Base-by-base conservation (phyloP, 2,329 filamentous ascomycete genomes). In the Fusarium globosum region DNA sequence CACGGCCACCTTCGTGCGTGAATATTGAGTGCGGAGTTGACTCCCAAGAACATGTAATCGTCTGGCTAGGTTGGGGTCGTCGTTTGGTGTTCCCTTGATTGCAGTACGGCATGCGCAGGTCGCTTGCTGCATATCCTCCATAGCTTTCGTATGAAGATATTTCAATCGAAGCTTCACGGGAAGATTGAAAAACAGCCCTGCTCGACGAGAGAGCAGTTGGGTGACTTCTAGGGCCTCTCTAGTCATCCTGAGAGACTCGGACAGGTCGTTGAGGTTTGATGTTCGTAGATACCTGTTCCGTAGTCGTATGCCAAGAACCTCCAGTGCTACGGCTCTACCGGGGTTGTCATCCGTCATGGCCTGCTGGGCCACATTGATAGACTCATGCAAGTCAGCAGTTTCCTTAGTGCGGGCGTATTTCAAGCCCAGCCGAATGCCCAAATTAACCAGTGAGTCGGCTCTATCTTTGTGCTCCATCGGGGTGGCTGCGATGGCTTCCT, bases 101-200 rank as follows among this genome's bases (percentile, higher is more conserved):
- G 41, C 14, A 23, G 14, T 16, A 16, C 21, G 21, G 41, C 41
- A 11, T 16, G 21, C n/a, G 6, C 9, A 23, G n/a, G 10, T 23
- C 4, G 41, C 41, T 12, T 12, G 9, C 3, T n/a, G 14, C 0
- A 42, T 8, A n/a, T n/a, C 39, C 5, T 42, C 21, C 14, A 42
- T 10, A 6, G 6, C 39, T 11, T n/a, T 42, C 8, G 39, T n/a
- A 7, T n/a, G 21, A 10, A 42, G 7, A n/a, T n/a, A n/a, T n/a
- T 15, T n/a, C 15, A 5, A n/a, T 42, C 21, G 39, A 42, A 42
- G 39, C 39, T n/a, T 15, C 4, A 42, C 0, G 2, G 21, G 21
- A 6, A n/a, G 21, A n/a, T n/a, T 42, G 14, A 13, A n/a, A 2
- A n/a, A n/a, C 0, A n/a, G 13, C 0, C 4, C 8, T 42, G 39